Evolutionary conservation across 192 early-diverging fungal genomes (phyloP), one percentile per base, ranked within the genome.

Genomic region (Phlyctochytrium planicorne): DNA sequence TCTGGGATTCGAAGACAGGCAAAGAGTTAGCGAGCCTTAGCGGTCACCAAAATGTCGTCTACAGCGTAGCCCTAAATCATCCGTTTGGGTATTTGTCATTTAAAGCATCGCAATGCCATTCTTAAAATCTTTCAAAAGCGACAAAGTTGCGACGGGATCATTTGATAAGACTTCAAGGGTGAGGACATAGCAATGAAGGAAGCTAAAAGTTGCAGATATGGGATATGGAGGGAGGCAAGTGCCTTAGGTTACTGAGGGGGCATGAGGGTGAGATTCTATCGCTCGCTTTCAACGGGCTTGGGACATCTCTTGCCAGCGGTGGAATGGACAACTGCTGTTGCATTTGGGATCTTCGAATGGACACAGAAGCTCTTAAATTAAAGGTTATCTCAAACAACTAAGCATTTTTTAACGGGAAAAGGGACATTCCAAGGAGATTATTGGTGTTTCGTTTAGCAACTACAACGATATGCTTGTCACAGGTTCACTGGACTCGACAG

Each of bases 21-120:
- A 66, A 37, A 30, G 75, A 80, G 67, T 61, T 84, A 63, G 34
- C 61, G 56, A 73, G 66, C 1, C 59, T 82, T 25, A 67, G 73
- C 17, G 82, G 82, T 3, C 82, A 84, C 67, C 67, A 79, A 60
- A 84, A 84, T 53, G 82, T 84, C 10, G 82, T 84, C 2, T 84
- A 76, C 69, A 33, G 68, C 24, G 10, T 84, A 30, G 60, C 76
- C 29, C 82, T 80, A 61, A 84, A 84, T 67, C 75, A 78, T 64
- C 82, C 82, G 3, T 82, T 79, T 59, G 73, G 80, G n/a, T n/a
- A n/a, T n/a, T n/a, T n/a, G n/a, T n/a, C n/a, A n/a, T 75, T 78
- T 60, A 14, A 69, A 34, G 10, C 1, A 14, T 30, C 16, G 0
- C 27, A 24, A 10, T 27, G 16, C 16, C 12, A 30, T 69, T 30